Evolutionary conservation across 164 flowering plant species (phyloP), one percentile per base, ranked within the genome.

Genomic region (Vitis vinifera): DNA sequence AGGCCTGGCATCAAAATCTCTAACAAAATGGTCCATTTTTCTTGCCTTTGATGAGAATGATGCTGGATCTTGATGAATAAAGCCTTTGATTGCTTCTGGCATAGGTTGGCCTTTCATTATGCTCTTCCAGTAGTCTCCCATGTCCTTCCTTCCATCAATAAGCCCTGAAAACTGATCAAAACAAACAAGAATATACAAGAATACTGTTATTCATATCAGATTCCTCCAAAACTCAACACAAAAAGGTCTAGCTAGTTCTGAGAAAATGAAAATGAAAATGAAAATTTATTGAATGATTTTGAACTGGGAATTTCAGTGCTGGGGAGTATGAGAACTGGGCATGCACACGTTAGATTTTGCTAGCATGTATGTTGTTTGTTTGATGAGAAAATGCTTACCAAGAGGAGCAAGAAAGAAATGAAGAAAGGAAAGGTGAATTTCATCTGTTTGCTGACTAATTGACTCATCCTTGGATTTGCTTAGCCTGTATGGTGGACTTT

Each of bases 51-150:
- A 23, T 14, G 30, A 5, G 56, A 6, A 31, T 23, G 27, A 23
- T 23, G 50, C 55, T 2, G 63, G 31, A 55, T 68, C 76, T 15
- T 59, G 64, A 55, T 8, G 56, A 60, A 78, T 9, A 51, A 73
- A 67, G 9, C 59, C 73, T 17, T 62, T 64, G 23, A 79, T 67
- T 50, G 76, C 71, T 37, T 77, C 70, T 30, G 83, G 83, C 63
- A 77, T 75, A 1, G 78, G 72, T n/a, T 80, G 73, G 48, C 63
- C 82, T 15, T 73, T 78, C 82, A 78, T 76, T 8, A 74, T 51
- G 16, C 29, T 64, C 64, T 79, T 77, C 86, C 86, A 81, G 55
- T 81, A 81, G 4, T 79, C 79, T 55, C 53, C 76, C 3, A 73
- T 78, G n/a, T 48, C 73, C 10, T 65, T 68, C 69, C 83, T 83